phyloP scores from a whole-genome alignment of 257 asterid species.

The Solanum medicagineum region DNA sequence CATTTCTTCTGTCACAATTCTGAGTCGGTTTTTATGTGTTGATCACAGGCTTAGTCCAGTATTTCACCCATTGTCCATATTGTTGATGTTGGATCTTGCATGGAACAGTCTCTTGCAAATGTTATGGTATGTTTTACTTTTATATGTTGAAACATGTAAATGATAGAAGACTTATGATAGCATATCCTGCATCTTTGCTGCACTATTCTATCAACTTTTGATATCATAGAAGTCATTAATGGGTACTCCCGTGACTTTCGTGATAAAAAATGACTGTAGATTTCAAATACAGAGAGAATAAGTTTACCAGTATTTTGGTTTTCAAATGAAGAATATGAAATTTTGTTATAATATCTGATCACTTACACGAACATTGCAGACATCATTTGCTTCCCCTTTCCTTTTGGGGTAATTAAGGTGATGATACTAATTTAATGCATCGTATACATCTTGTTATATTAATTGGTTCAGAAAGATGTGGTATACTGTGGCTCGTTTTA shows the following conservation, averaged over 20 bases:
- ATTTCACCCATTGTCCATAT: constrained; percentile 77
- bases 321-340: not conserved
- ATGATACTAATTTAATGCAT: not conserved
- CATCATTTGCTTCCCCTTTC: not conserved
- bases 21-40: not conserved
- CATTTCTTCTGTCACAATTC: no score
- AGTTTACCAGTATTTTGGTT: not conserved
- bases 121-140: constrained; percentile 51
- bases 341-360: not conserved
- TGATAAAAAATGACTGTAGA: not conserved
- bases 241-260: not conserved
- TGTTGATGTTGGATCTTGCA: constrained; percentile 75
- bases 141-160: not conserved
- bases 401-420: not conserved
- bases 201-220: not conserved
- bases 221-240: not conserved
- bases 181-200: not conserved
- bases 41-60: constrained; percentile 68
- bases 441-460: not conserved
- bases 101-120: constrained; percentile 65
- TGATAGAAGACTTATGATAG: not conserved
- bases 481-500: not conserved
- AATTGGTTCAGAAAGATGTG: not conserved
- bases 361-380: not conserved
- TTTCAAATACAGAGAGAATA: not conserved